Evolutionary conservation across 2,329 filamentous ascomycete species (phyloP).

Genomic region (Ophiostoma ulmi): DNA sequence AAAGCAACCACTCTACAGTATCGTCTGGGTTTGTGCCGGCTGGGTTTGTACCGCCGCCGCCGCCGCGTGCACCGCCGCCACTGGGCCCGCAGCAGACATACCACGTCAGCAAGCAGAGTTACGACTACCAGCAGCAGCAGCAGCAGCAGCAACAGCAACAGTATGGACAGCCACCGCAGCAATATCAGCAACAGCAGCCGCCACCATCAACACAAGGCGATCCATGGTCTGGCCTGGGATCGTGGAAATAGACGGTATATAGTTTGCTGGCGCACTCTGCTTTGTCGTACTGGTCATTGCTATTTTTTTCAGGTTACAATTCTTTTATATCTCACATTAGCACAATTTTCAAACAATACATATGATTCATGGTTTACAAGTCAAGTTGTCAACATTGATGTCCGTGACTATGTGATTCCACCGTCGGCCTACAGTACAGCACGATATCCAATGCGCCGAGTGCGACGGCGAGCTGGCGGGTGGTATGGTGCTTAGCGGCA

Average conservation of each 20-base stretch:
- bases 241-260: constrained; percentile 42
- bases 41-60: constrained; percentile 59
- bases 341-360: neutral
- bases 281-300: neutral
- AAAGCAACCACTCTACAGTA: constrained; percentile 33
- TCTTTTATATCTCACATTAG: constrained; percentile 3
- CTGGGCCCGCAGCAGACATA: constrained; percentile 59
- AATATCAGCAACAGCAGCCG: constrained; percentile 35
- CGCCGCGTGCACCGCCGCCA: constrained; percentile 58
- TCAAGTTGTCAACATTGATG: too few species aligned
- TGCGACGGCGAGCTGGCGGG: too few species aligned
- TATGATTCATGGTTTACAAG: neutral
- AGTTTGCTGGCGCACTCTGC: neutral
- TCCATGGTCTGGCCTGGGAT: constrained; percentile 50
- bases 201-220: constrained; percentile 42
- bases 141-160: constrained; percentile 39
- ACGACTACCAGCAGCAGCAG: constrained; percentile 36
- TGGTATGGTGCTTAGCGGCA: too few species aligned
- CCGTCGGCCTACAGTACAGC: too few species aligned
- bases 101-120: constrained; percentile 40
- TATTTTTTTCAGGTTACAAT: neutral
- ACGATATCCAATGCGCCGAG: too few species aligned
- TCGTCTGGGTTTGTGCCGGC: constrained; percentile 44
- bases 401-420: too few species aligned
- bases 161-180: constrained; percentile 34